Evolutionary conservation across 805 yeast species (phyloP).

Genomic region (Ogataea corticis): DNA sequence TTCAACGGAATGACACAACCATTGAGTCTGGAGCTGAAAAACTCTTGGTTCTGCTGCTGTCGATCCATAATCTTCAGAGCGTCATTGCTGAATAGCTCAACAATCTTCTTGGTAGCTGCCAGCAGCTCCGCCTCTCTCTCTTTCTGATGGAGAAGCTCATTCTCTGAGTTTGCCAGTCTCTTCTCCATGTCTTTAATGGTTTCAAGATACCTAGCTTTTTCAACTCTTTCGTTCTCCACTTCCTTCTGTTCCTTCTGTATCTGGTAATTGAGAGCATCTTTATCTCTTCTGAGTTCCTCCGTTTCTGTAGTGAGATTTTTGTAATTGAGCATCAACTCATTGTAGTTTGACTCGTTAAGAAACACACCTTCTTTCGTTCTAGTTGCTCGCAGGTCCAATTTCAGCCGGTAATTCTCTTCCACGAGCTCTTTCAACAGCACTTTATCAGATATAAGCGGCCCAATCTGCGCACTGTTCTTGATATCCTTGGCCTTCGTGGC

Average conservation of each 20-base stretch:
- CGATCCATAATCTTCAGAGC: slow-evolving; percentile 24
- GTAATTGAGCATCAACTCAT: slow-evolving; percentile 47
- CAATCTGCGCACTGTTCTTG: slow-evolving; percentile 51
- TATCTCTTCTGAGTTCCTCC: slow-evolving; percentile 44
- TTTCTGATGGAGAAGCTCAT: slow-evolving; percentile 29
- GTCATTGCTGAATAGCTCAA: slow-evolving; percentile 33
- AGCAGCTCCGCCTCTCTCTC: slow-evolving; percentile 15
- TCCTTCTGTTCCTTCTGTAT: slow-evolving; percentile 28
- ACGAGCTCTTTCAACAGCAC: slow-evolving; percentile 46
- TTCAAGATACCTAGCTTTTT: slow-evolving; percentile 23
- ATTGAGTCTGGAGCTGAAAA: slow-evolving; percentile 19
- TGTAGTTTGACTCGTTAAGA: slow-evolving; percentile 60
- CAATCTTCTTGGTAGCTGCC: slow-evolving; percentile 16
- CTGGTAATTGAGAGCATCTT: slow-evolving; percentile 41
- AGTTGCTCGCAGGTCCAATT: slow-evolving; percentile 59
- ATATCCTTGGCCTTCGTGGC: slow-evolving; percentile 59
- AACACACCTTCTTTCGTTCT: slow-evolving; percentile 65
- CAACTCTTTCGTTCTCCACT: slow-evolving; percentile 21
- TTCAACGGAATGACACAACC: slow-evolving; percentile 16
- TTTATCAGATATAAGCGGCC: slow-evolving; percentile 44
- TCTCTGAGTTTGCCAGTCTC: slow-evolving; percentile 34
- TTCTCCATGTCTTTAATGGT: slow-evolving; percentile 29
- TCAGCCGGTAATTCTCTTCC: slow-evolving; percentile 45
- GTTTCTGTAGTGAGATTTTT: slow-evolving; percentile 52
- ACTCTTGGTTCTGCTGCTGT: slow-evolving; percentile 15